Evolutionary conservation across 352 stramenopile species (phyloP).

Genomic region (Pseudoperonospora humuli): DNA sequence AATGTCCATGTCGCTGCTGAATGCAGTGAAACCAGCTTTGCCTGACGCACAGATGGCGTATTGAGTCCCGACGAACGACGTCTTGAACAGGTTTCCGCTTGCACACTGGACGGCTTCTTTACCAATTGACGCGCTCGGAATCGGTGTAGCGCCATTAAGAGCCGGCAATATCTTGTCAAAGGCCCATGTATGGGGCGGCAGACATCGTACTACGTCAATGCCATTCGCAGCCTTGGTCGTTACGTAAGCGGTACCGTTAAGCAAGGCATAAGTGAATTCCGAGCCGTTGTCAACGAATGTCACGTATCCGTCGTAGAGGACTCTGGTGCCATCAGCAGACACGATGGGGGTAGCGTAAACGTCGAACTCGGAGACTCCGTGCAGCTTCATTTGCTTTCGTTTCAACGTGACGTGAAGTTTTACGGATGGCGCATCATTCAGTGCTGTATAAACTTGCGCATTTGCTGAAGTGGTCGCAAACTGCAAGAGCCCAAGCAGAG

Average conservation of each 20-base stretch:
- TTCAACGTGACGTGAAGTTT: slow-evolving; percentile 25
- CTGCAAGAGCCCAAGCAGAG: no score
- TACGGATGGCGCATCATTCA: slow-evolving; percentile 21
- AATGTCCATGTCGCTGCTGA: slow-evolving; percentile 30
- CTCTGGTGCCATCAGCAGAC: neutral
- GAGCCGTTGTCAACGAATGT: slow-evolving; percentile 10
- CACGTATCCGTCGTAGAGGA: slow-evolving; percentile 23
- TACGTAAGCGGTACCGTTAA: slow-evolving; percentile 20
- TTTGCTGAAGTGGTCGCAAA: no score
- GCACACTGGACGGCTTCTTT: slow-evolving; percentile 14
- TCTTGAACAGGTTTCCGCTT: slow-evolving; percentile 24
- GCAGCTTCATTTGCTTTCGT: slow-evolving; percentile 19
- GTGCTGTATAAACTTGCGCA: no score
- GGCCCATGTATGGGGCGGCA: slow-evolving; percentile 12
- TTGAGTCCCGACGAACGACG: slow-evolving; percentile 19
- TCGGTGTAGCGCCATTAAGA: slow-evolving; percentile 11
- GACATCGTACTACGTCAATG: slow-evolving; percentile 11
- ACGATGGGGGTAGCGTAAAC: slow-evolving; percentile 22
- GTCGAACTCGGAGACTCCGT: slow-evolving; percentile 22
- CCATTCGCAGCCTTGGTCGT: slow-evolving; percentile 1
- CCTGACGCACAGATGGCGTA: slow-evolving; percentile 26
- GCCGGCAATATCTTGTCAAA: slow-evolving; percentile 25
- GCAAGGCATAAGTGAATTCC: slow-evolving; percentile 16
- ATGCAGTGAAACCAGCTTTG: slow-evolving; percentile 19
- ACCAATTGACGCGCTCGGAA: slow-evolving; percentile 16